These are phyloP conservation scores for Orychophragmus violaceus DNA, from an alignment of 345 rosid species.

Conservation along the genomic window DNA sequence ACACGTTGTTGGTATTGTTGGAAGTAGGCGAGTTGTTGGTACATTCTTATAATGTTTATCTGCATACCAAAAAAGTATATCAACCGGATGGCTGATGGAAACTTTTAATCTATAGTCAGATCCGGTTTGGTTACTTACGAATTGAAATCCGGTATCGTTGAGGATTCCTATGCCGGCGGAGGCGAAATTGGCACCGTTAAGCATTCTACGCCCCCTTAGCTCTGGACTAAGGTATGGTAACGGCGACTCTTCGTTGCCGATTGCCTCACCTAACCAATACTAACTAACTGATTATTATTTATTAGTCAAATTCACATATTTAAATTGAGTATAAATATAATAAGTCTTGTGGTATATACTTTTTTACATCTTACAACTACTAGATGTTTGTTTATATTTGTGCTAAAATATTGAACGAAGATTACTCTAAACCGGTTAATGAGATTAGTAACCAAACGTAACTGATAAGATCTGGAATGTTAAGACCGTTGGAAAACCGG, in stretches of 20 bases:
- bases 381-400: neutral
- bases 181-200: constrained; percentile 87
- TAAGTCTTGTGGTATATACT: neutral
- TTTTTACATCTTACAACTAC: neutral
- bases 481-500: constrained; percentile 80
- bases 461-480: constrained; percentile 83
- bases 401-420: neutral
- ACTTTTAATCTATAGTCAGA: neutral
- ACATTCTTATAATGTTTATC: constrained; percentile 61
- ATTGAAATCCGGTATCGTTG: constrained; percentile 87
- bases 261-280: constrained; percentile 46
- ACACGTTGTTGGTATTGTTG: constrained; percentile 61
- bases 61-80: constrained; percentile 30
- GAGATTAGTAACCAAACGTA: constrained; percentile 8
- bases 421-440: neutral
- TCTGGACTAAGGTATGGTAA: constrained; percentile 74
- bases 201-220: constrained; percentile 52
- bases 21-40: constrained; percentile 47
- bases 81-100: neutral
- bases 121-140: constrained; percentile 40
- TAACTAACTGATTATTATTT: neutral
- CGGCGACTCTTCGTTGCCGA: constrained; percentile 51
- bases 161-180: constrained; percentile 91
- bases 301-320: neutral
- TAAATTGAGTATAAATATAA: neutral